Conservation (phyloP, 106 monocot genomes). For the Dendrobium chrysotoxum region DNA sequence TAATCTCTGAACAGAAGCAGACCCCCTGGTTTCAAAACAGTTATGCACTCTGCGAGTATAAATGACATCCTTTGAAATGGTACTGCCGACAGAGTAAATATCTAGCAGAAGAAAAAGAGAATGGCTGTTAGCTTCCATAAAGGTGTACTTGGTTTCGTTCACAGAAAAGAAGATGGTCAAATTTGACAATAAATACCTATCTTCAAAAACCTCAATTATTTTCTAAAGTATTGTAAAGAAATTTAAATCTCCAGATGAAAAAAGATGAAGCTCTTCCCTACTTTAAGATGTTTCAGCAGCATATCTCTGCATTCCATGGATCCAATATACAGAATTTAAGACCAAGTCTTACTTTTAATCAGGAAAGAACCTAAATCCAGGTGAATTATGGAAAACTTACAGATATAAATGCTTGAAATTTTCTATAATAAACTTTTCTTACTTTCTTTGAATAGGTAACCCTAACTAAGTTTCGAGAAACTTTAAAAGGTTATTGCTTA, state of each 20-base stretch:
- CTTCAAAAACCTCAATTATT: background rate
- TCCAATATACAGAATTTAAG: background rate
- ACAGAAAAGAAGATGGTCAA: background rate
- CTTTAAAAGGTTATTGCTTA: background rate
- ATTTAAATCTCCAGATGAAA: background rate
- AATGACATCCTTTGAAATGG: slow-evolving; percentile 56
- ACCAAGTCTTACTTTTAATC: background rate
- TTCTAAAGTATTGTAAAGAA: background rate
- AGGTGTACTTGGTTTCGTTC: background rate
- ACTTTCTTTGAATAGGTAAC: background rate
- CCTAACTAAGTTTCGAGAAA: background rate
- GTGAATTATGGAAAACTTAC: too few relatives aligned
- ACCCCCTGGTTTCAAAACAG: slow-evolving; percentile 73
- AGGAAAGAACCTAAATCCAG: too few relatives aligned
- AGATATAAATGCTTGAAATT: background rate
- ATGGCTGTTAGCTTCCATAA: background rate
- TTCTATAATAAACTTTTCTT: background rate
- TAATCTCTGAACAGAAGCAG: slow-evolving; percentile 94
- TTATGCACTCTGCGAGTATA: slow-evolving; percentile 49
- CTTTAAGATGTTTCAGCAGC: background rate
- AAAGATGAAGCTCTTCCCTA: background rate
- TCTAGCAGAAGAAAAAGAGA: slow-evolving; percentile 26
- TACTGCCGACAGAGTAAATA: slow-evolving; percentile 89
- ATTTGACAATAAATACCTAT: background rate
- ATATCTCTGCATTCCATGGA: background rate